Evolutionary conservation across 2,329 filamentous ascomycete genomes (phyloP).

Genomic region (Aspergillus costaricaensis): DNA sequence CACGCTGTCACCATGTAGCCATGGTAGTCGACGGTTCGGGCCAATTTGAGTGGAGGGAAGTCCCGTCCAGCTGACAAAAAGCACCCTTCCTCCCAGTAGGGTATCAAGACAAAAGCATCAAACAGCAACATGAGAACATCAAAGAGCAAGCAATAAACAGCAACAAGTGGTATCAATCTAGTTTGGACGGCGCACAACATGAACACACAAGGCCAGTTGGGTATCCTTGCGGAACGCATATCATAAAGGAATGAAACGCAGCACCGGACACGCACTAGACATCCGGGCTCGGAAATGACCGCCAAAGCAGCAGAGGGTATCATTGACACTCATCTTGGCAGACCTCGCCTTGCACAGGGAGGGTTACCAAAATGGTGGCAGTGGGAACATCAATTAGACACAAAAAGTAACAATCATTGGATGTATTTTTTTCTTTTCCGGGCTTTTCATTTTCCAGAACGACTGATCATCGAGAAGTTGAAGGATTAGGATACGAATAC

Average conservation of each 20-base stretch:
- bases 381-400: slow-evolving; percentile 24
- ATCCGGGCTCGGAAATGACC: slow-evolving; percentile 27
- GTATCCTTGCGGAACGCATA: slow-evolving; percentile 35
- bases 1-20: slow-evolving; percentile 21
- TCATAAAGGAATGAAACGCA: slow-evolving; percentile 39
- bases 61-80: slow-evolving; percentile 25
- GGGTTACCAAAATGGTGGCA: slow-evolving; percentile 25
- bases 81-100: slow-evolving; percentile 33
- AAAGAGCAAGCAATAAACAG: slow-evolving; percentile 33
- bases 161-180: slow-evolving; percentile 43
- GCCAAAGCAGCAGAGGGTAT: slow-evolving; percentile 34
- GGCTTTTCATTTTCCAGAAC: slow-evolving; percentile 13
- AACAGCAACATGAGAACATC: slow-evolving; percentile 26
- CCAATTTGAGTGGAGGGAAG: slow-evolving; percentile 26
- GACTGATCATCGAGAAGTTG: slow-evolving; percentile 24
- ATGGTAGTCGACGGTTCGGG: slow-evolving; percentile 25
- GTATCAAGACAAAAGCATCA: slow-evolving; percentile 39
- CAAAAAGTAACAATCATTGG: slow-evolving; percentile 3
- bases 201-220: slow-evolving; percentile 26
- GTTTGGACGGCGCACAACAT: slow-evolving; percentile 30
- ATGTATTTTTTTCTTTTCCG: slow-evolving; percentile 14
- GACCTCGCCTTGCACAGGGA: slow-evolving; percentile 13
- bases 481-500: slow-evolving; percentile 32
- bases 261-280: slow-evolving; percentile 19
- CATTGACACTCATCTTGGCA: slow-evolving; percentile 30